Evolutionary conservation across 1,284 basidiomycete genomes (phyloP), one percentile per base, ranked within the genome.

Genomic region (Trametes polyzona): DNA sequence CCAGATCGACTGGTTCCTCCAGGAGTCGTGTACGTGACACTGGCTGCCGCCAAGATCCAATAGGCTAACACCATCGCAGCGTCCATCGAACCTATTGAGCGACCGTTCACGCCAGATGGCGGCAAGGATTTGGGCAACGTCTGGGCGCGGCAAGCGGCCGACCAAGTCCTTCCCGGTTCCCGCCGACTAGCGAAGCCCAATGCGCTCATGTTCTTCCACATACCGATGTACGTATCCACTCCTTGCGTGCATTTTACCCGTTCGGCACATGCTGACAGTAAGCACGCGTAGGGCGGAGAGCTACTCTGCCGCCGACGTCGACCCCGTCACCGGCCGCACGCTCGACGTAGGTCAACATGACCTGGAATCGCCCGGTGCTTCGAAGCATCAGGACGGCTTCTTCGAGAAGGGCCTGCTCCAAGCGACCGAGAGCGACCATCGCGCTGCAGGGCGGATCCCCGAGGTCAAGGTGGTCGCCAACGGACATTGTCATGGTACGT

Each of bases 201-300:
- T 67, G 95, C 93, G 0, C 73, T 96, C 65, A 92, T 94, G 88
- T 96, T 95, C 77, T 96, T 96, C 85, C 95, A 97, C 67, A 96
- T 97, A 51, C 95, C 95, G 40, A 68, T 96, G 79, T 93, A 72
- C n/a, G 91, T 84, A 61, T 37, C 36, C 23, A 11, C 1, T n/a
- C 17, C 29, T 23, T 47, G 52, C 1, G 54, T 9, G 2, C 33
- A 4, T 6, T 29, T 9, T 47, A 1, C 9, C 19, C 14, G 10
- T 23, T 12, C 26, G 14, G 10, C 42, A 19, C 21, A 19, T 7
- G 10, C 23, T 24, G 19, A 36, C 21, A 26, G 6, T 11, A 1
- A n/a, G 29, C 41, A 4, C n/a, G 1, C 35, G 14, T 52, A 71
- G 65, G 39, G 80, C 82, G 63, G 88, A 91, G 69, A 77, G 87